These are phyloP conservation scores for Pyrus communis DNA, from an alignment of 306 rosid species.

Conservation along the genomic window DNA sequence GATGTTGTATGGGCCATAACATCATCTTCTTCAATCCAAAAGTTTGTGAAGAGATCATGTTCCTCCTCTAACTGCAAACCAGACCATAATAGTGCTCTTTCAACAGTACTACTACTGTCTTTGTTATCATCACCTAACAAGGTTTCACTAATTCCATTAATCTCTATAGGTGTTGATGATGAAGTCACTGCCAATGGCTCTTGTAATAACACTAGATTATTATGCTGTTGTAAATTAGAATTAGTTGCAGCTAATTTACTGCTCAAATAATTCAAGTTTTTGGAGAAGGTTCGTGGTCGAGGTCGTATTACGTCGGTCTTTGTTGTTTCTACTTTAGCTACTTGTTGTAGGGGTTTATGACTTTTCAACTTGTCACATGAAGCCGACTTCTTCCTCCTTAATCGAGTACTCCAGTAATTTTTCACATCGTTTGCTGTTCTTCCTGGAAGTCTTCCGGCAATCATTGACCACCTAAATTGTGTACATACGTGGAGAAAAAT, in stretches of 20 bases:
- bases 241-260: not conserved
- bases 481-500: too few relatives aligned
- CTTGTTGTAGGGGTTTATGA: not conserved
- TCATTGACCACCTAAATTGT: not conserved
- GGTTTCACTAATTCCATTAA: not conserved
- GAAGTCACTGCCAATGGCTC: not conserved
- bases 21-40: not conserved
- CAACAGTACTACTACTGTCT: not conserved
- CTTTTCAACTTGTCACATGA: not conserved
- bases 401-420: slow-evolving; percentile 19
- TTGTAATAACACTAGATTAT: not conserved
- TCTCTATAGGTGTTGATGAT: not conserved
- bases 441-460: not conserved
- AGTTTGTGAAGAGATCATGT: not conserved
- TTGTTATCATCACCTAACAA: not conserved
- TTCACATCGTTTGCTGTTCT: slow-evolving; percentile 20
- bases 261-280: not conserved
- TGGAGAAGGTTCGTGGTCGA: slow-evolving; percentile 17
- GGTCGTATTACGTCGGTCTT: slow-evolving; percentile 11
- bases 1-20: not conserved
- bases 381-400: not conserved
- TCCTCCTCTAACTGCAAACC: not conserved
- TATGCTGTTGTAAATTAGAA: too few relatives aligned
- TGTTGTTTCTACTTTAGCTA: not conserved
- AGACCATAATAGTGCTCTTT: not conserved